Percentiles rank a stretch among this genome's conserved stretches.
phyloP scores from a whole-genome alignment of 2,329 filamentous ascomycete genomes.

The Emmonsiellopsis sp. region DNA sequence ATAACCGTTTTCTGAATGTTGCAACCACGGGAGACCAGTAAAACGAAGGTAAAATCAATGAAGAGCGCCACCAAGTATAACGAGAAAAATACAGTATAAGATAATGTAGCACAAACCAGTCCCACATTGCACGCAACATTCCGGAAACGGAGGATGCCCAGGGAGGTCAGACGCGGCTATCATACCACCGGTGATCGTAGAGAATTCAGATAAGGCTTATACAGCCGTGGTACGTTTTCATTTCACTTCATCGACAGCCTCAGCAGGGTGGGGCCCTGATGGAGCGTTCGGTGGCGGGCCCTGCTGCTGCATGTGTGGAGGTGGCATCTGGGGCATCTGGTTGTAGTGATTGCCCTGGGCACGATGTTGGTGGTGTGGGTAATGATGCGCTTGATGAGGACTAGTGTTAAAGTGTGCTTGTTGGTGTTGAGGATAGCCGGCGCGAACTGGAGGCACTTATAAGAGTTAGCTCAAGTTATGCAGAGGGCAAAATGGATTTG shows the following conservation, averaged over 20 bases:
- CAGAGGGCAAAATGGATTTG: constrained; percentile 12
- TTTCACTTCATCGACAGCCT: constrained; percentile 41
- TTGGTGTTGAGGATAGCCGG: constrained; percentile 50
- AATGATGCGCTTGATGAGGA: constrained; percentile 56
- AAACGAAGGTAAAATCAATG: not conserved
- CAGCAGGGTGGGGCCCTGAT: constrained; percentile 32
- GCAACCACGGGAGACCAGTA: constrained; percentile 6
- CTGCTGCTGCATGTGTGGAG: constrained; percentile 27
- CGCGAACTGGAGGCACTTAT: constrained; percentile 51
- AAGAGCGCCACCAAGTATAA: constrained; percentile 2
- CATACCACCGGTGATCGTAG: not conserved
- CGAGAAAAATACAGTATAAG: constrained; percentile 2
- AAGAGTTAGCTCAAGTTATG: constrained; percentile 22
- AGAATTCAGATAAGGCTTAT: not conserved
- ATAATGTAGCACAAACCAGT: constrained; percentile 2
- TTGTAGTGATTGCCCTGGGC: constrained; percentile 47
- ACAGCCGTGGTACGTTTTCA: constrained; percentile 21
- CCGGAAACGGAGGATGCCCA: not conserved
- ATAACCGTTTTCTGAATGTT: constrained; percentile 4
- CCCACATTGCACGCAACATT: constrained; percentile 2
- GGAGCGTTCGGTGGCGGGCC: constrained; percentile 19
- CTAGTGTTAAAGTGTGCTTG: constrained; percentile 58
- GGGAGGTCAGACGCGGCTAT: not conserved
- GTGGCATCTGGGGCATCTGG: constrained; percentile 40
- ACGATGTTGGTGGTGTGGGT: constrained; percentile 49